Conservation (phyloP, 192 early-diverging fungal genomes). For the Backusella circina region DNA sequence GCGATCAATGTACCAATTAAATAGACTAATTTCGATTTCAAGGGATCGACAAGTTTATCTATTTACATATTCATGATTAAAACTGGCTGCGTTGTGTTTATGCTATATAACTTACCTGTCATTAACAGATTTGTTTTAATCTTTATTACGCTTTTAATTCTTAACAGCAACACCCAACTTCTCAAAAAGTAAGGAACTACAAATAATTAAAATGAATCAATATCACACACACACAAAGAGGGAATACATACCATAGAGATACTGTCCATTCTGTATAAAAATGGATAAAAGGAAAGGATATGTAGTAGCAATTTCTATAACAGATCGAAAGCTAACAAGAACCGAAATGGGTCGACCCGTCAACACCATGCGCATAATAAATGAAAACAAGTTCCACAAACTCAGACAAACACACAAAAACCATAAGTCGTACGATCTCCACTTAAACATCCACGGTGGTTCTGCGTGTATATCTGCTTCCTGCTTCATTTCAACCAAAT, state of each 20-base stretch:
- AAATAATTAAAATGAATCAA: no score
- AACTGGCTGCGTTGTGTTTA: background rate
- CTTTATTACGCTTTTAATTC: conserved; percentile 50
- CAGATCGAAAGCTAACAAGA: conserved; percentile 37
- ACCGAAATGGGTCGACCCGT: conserved; percentile 18
- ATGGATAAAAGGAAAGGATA: conserved; percentile 48
- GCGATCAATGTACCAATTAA: conserved; percentile 48
- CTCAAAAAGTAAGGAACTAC: conserved; percentile 58
- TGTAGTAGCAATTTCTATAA: conserved; percentile 46
- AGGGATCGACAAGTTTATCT: conserved; percentile 47
- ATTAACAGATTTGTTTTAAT: conserved; percentile 46
- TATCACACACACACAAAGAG: conserved; percentile 31
- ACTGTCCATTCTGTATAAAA: conserved; percentile 37
- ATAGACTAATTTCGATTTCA: conserved; percentile 49
- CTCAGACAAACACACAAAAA: conserved; percentile 12
- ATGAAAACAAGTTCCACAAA: conserved; percentile 22
- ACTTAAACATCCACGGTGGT: conserved; percentile 47
- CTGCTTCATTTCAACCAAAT: conserved; percentile 52
- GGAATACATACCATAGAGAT: conserved; percentile 32
- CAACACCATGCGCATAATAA: conserved; percentile 20
- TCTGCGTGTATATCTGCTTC: conserved; percentile 17
- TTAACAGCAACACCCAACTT: conserved; percentile 48
- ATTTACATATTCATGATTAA: background rate
- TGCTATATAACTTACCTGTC: conserved; percentile 28
- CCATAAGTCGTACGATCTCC: conserved; percentile 38